Base-by-base conservation (phyloP, 805 yeast species). In the Suhomyces sp. region DNA sequence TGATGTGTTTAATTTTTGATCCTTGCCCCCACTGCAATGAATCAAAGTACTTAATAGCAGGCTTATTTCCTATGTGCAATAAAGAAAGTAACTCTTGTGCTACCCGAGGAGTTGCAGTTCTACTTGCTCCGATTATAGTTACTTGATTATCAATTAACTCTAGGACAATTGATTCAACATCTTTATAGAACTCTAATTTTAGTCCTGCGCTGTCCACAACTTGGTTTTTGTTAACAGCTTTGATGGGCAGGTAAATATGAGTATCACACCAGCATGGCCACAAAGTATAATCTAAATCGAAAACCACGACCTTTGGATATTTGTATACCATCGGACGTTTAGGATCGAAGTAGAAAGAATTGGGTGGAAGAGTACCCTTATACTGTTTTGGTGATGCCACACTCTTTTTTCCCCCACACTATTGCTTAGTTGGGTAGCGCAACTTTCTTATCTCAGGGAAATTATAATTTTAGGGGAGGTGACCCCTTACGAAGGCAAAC, bases 241-340 rank as follows among this genome's bases (percentile, higher is more conserved):
- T 42, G 5, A 54, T 17, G 2, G 90, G 90, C 6, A 76, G 61
- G 2, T 66, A 55, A 14, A 84, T 68, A 50, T 83, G 90, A 1
- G 87, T 82, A 48, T 83, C 90, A 56, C 90, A 83, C 90, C 90
- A 83, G 42, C 81, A 78, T 33, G 84, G 90, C 93, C 93, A 83
- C 21, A 83, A 57, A 0, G 93, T 83, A 50, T 79, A 83, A 53
- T 83, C 93, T 27, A 83, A 60, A 46, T 83, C 93, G 53, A 83
- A 81, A 0, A 83, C 88, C 8, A 82, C 79, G 2, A 76, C 79
- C 7, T 40, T 40, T 3, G 68, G 68, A 35, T 60, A 62, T 13
- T 37, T 38, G 29, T 25, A 17, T 15, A 6, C 16, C 3, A 14
- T 18, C n/a, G n/a, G n/a, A n/a, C n/a, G n/a, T n/a, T n/a, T n/a